Percentiles rank a stretch among this genome's conserved stretches.
Conservation (phyloP, 106 monocot genomes). For the Chionographis japonica region DNA sequence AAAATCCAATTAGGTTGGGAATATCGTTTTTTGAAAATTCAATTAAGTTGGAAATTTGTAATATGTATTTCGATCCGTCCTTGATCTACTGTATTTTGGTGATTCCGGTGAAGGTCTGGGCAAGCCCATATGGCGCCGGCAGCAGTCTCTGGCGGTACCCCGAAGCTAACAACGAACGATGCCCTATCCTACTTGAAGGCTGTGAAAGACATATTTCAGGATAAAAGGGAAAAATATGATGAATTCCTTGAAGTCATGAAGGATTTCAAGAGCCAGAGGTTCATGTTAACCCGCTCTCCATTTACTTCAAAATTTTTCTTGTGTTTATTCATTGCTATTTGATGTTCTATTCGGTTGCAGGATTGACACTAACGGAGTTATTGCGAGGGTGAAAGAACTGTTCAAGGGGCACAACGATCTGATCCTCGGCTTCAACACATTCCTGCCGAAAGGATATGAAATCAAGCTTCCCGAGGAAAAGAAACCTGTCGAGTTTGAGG, state of each 20-base stretch:
- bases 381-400: slow-evolving; percentile 57
- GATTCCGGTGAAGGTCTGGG: slow-evolving; percentile 32
- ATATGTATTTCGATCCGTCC: too few species aligned
- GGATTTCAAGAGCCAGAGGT: slow-evolving; percentile 93
- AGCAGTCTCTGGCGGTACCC: slow-evolving; percentile 12
- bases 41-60: too few species aligned
- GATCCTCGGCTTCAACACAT: slow-evolving; percentile 74
- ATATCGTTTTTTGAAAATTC: too few species aligned
- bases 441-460: slow-evolving; percentile 70
- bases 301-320: not conserved
- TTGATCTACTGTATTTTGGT: slow-evolving; percentile 11
- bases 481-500: slow-evolving; percentile 80
- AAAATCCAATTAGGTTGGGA: too few species aligned
- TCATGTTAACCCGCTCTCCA: not conserved
- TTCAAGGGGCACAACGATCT: slow-evolving; percentile 68
- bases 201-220: slow-evolving; percentile 80
- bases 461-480: slow-evolving; percentile 69
- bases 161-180: slow-evolving; percentile 70
- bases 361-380: slow-evolving; percentile 70
- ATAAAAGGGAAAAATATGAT: slow-evolving; percentile 79
- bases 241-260: slow-evolving; percentile 87
- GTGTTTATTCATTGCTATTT: not conserved
- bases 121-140: slow-evolving; percentile 37
- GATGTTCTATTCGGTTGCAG: slow-evolving; percentile 17
- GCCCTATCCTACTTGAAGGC: slow-evolving; percentile 75